A percentile compares a stretch with the other conserved stretches of the same genome.
Evolutionary conservation across 2,329 filamentous ascomycete genomes (phyloP).

Genomic region (Diaporthe helianthi): DNA sequence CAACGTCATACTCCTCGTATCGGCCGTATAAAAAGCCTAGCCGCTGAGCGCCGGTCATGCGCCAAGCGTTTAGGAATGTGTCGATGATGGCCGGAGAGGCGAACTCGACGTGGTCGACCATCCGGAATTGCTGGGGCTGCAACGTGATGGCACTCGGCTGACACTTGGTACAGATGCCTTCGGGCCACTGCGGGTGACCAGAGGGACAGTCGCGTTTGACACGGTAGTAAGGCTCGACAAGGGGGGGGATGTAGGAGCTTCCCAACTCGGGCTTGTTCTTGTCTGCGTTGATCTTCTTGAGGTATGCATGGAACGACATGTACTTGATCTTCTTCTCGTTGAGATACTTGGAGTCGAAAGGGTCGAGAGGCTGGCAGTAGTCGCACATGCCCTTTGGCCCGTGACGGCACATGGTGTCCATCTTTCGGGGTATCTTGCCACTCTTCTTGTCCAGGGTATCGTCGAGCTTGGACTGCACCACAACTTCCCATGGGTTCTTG

Average conservation of each 20-base stretch:
- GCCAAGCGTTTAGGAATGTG: conserved; percentile 90
- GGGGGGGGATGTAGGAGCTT: conserved; percentile 93
- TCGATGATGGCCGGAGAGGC: conserved; percentile 85
- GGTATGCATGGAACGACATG: conserved; percentile 91
- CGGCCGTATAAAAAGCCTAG: conserved; percentile 90
- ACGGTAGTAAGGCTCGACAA: conserved; percentile 91
- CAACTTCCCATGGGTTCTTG: conserved; percentile 91
- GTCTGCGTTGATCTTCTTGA: conserved; percentile 92
- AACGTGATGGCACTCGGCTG: conserved; percentile 96
- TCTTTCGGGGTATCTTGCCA: conserved; percentile 83
- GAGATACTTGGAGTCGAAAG: conserved; percentile 88
- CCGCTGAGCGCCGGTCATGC: conserved; percentile 82
- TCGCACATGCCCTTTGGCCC: conserved; percentile 99
- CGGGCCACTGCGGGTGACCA: conserved; percentile 91
- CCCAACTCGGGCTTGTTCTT: conserved; percentile 96
- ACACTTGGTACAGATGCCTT: conserved; percentile 97
- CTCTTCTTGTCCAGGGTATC: conserved; percentile 84
- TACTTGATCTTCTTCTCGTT: conserved; percentile 99
- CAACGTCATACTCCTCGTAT: conserved; percentile 89
- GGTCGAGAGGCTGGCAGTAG: conserved; percentile 96
- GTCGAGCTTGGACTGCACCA: conserved; percentile 87
- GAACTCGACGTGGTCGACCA: conserved; percentile 99
- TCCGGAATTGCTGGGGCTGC: conserved; percentile 91
- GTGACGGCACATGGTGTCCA: conserved; percentile 89
- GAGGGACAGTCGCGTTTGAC: conserved; percentile 90